Conservation (phyloP, 441 rosid genomes). For the Viola pubescens region DNA sequence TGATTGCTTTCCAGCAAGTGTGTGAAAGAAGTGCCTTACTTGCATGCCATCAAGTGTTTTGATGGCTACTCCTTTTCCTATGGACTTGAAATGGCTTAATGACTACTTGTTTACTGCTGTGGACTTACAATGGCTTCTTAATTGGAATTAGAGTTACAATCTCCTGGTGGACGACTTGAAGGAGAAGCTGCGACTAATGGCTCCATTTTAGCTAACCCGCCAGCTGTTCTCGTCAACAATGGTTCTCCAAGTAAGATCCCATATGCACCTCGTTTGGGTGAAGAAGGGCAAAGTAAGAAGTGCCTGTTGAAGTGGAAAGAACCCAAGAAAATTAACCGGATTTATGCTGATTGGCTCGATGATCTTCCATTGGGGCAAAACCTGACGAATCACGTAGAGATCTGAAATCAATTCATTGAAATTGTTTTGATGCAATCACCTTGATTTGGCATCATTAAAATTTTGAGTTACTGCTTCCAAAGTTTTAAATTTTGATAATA, state of each 20-base stretch:
- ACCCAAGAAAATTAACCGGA: slow-evolving; percentile 69
- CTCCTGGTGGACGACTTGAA: slow-evolving; percentile 38
- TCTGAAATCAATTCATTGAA: slow-evolving; percentile 26
- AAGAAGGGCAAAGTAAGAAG: slow-evolving; percentile 49
- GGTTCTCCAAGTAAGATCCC: slow-evolving; percentile 30
- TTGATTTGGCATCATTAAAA: background rate
- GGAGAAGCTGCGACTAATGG: slow-evolving; percentile 40
- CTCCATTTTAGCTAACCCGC: slow-evolving; percentile 30
- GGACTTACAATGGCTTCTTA: slow-evolving; percentile 9
- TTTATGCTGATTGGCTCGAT: slow-evolving; percentile 92
- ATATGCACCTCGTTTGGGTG: slow-evolving; percentile 31
- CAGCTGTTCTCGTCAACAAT: slow-evolving; percentile 27
- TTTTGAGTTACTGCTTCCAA: background rate
- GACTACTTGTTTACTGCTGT: background rate
- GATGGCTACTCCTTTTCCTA: too few species aligned
- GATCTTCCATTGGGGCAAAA: slow-evolving; percentile 62
- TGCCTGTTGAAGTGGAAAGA: slow-evolving; percentile 72
- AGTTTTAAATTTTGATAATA: background rate
- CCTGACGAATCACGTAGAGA: slow-evolving; percentile 49
- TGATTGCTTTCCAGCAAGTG: too few species aligned
- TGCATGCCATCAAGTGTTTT: too few species aligned
- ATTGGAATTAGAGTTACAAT: slow-evolving; percentile 50
- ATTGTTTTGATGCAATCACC: background rate
- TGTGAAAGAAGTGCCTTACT: too few species aligned
- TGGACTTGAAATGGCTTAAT: background rate